Base-by-base conservation (phyloP, 371 early-diverging fungal genomes). In the Fennellomyces sp. region DNA sequence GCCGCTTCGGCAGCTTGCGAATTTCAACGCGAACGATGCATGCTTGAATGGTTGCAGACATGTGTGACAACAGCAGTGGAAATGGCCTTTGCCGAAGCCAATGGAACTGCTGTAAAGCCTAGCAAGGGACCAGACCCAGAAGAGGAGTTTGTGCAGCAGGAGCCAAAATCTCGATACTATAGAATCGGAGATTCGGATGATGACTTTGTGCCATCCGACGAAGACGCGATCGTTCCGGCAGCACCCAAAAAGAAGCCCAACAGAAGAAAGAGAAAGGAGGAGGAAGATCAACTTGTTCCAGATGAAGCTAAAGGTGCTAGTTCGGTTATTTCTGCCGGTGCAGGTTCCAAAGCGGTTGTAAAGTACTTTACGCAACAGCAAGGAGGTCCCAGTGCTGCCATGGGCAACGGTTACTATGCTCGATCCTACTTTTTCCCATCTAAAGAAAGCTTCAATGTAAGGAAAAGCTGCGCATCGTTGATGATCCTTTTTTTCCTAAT, bases 361-460 rank as follows among this genome's bases (percentile, higher is more conserved):
- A 61, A 64, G 39, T 66, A 69, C 15, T 72, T 75, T 61, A 25
- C 29, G 7, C 52, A 54, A 21, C 45, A 61, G 5, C 39, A 31
- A 28, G 49, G 19, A 3, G 42, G 38, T 19, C 21, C 50, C 33
- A 42, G 61, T 5, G 23, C 52, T n/a, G 64, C 41, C n/a, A 30
- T 78, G 21, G 19, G 45, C 5, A 54, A 67, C 10, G 78, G 74
- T 19, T 72, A 68, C 26, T 80, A 71, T 60, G 70, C 65, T 23
- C 59, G 68, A 39, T 51, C 88, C 5, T 83, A 76, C 69, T 88
- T 88, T 68, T 88, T 88, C 66, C 88, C 88, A 6, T 85, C 85
- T 11, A 82, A 86, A 62, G 78, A 82, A 25, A 86, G 87, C 64
- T 88, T 86, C 58, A 61, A 70, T 29, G 78, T 72, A 71, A 66